Evolutionary conservation across 306 rosid genomes (phyloP).

Genomic region (Urtica urens): DNA sequence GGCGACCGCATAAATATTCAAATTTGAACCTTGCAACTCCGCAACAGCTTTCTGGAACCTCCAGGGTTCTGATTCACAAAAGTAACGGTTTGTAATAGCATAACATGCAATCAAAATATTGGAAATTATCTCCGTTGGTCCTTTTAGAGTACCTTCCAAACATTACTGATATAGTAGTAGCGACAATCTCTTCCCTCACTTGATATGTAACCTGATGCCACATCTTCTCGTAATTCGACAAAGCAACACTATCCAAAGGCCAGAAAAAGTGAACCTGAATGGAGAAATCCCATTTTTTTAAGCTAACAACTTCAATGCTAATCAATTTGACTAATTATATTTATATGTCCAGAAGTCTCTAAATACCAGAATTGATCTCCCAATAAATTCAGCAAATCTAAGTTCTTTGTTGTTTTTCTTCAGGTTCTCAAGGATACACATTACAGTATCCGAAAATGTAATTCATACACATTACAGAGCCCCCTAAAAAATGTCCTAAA

Average conservation of each 20-base stretch:
- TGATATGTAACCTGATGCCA: conserved; percentile 54
- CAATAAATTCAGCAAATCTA: too few species aligned
- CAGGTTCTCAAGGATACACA: too few species aligned
- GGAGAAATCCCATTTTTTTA: not conserved
- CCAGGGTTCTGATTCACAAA: conserved; percentile 49
- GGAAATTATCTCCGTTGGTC: conserved; percentile 11
- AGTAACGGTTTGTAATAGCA: conserved; percentile 8
- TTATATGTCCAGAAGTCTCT: too few species aligned
- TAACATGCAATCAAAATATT: conserved; percentile 2
- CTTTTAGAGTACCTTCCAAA: conserved; percentile 64
- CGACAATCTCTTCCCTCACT: conserved; percentile 41
- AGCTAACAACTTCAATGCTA: too few species aligned
- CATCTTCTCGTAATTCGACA: conserved; percentile 50
- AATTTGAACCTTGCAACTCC: conserved; percentile 85
- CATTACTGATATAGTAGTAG: conserved; percentile 63
- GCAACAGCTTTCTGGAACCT: conserved; percentile 67
- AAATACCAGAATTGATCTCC: too few species aligned
- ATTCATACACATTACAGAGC: too few species aligned
- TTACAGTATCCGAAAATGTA: too few species aligned
- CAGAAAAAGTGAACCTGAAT: conserved; percentile 68
- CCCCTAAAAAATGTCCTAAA: too few species aligned
- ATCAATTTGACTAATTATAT: too few species aligned
- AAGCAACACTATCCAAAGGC: conserved; percentile 45
- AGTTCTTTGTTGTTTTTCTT: too few species aligned
- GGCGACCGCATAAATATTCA: conserved; percentile 80